A percentile compares a stretch with the other conserved stretches of the same genome.
phyloP scores from a whole-genome alignment of 2,329 filamentous ascomycete species.

The Fusarium begoniae region DNA sequence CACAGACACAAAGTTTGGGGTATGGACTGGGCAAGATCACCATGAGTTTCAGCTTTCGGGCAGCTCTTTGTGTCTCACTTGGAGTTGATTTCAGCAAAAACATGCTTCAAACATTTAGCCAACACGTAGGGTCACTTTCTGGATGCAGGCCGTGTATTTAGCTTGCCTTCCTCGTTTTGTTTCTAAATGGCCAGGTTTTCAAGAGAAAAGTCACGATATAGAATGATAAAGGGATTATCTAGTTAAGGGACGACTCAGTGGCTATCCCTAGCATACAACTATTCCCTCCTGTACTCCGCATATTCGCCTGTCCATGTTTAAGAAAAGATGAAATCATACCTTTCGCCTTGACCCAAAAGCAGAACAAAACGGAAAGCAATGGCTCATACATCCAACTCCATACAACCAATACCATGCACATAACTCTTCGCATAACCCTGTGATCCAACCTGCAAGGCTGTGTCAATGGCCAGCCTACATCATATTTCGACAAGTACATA shows the following conservation, averaged over 20 bases:
- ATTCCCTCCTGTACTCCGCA: neutral
- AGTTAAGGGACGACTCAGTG: neutral
- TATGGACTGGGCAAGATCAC: neutral
- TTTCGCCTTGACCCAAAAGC: slow-evolving; percentile 4
- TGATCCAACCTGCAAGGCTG: slow-evolving; percentile 12
- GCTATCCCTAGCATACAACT: neutral
- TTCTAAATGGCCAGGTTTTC: neutral
- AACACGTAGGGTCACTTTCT: neutral
- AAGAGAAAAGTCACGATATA: neutral
- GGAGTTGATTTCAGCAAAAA: too few relatives aligned
- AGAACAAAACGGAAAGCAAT: slow-evolving; percentile 25
- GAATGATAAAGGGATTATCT: neutral
- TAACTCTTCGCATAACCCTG: slow-evolving; percentile 9
- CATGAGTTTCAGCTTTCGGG: neutral
- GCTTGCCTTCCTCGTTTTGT: neutral
- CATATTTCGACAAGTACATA: neutral
- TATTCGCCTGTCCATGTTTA: slow-evolving; percentile 18
- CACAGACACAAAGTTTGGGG: neutral
- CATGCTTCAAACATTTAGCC: neutral
- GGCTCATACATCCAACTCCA: slow-evolving; percentile 38
- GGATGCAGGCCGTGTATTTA: neutral
- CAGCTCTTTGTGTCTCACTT: neutral
- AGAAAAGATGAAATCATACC: slow-evolving; percentile 16
- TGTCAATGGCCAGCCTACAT: neutral
- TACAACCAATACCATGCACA: slow-evolving; percentile 22